Evolutionary conservation across 2,329 filamentous ascomycete genomes (phyloP), one percentile per base, ranked within the genome.

Genomic region (Fusarium humuli): DNA sequence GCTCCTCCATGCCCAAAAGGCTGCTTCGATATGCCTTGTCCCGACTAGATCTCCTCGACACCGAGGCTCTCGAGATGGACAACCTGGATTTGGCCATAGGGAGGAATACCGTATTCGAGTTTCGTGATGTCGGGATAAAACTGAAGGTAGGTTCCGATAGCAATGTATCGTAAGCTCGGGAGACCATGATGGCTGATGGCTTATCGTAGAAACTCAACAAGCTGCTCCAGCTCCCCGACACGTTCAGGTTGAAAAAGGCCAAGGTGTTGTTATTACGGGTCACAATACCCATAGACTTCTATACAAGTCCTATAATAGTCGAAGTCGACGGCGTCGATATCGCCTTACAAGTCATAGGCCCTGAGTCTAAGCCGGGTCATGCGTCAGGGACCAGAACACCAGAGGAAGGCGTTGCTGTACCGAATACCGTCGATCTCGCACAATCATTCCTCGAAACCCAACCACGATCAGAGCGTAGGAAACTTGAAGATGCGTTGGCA

Each of bases 211-310:
- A 95, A 88, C 86, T 97, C 59, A 87, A 93, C 66, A 85, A 87
- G 49, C 81, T 95, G 22, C 84, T 97, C 7, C 88, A 91, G 73
- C 88, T 98, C 5, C 94, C 94, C 1, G 81, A 90, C 2, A 87
- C 88, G 8, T 88, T 96, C 76, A 85, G 88, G 65, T 83, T 98
- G 14, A 87, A 88, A 55, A 91, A 89, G 77, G 94, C 95, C 60
- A 90, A 90, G 70, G 89, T 97, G 55, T 83, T 92, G 5, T 84
- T 92, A 9, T 87, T 98, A 25, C 91, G 92, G 75, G 83, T 98
- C 57, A 97, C 92, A 10, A 87, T 98, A 53, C 94, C 95, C 14
- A 91, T 96, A 77, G 93, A 98, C 79, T 91, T 98, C 71, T 94
- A 94, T 79, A 91, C 90, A 56, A 94, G 91, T 72, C 91, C 93